A percentile compares a stretch with the other conserved stretches of the same genome.
Evolutionary conservation across 1,284 basidiomycete genomes (phyloP).

Genomic region (Boletellus dicymbophilus): DNA sequence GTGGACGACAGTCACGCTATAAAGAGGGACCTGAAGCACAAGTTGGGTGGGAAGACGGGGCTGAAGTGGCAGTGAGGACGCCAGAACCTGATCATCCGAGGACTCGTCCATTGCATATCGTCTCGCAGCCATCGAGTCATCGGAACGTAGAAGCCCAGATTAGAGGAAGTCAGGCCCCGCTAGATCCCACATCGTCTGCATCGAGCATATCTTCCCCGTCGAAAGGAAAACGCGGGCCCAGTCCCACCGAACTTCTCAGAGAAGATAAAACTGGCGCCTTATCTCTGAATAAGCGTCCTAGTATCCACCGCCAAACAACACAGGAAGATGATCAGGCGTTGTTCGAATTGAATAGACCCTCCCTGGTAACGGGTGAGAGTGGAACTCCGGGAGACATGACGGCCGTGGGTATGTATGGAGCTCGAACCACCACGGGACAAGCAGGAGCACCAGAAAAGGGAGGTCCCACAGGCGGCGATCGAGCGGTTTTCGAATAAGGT

Average conservation of each 20-base stretch:
- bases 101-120: slow-evolving; percentile 7
- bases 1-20: slow-evolving; percentile 1
- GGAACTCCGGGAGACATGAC: slow-evolving; percentile 6
- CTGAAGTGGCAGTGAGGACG: slow-evolving; percentile 1
- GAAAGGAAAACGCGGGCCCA: slow-evolving; percentile 63
- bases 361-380: slow-evolving; percentile 10
- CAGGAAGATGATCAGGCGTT: slow-evolving; percentile 8
- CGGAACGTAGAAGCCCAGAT: slow-evolving; percentile 12
- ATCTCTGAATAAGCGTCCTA: slow-evolving; percentile 64
- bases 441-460: slow-evolving; percentile 9
- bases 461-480: slow-evolving; percentile 14
- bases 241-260: slow-evolving; percentile 68
- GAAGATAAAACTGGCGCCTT: slow-evolving; percentile 59
- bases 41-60: slow-evolving; percentile 2
- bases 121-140: slow-evolving; percentile 2
- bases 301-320: slow-evolving; percentile 51
- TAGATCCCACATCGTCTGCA: slow-evolving; percentile 16
- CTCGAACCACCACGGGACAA: slow-evolving; percentile 5
- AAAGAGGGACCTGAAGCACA: slow-evolving; percentile 9
- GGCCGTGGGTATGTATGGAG: slow-evolving; percentile 1
- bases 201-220: slow-evolving; percentile 34
- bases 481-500: slow-evolving; percentile 2
- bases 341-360: slow-evolving; percentile 14
- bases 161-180: slow-evolving; percentile 10
- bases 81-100: slow-evolving; percentile 2